Evolutionary conservation across 2,329 filamentous ascomycete genomes (phyloP).

Genomic region (Penicillium sp.): DNA sequence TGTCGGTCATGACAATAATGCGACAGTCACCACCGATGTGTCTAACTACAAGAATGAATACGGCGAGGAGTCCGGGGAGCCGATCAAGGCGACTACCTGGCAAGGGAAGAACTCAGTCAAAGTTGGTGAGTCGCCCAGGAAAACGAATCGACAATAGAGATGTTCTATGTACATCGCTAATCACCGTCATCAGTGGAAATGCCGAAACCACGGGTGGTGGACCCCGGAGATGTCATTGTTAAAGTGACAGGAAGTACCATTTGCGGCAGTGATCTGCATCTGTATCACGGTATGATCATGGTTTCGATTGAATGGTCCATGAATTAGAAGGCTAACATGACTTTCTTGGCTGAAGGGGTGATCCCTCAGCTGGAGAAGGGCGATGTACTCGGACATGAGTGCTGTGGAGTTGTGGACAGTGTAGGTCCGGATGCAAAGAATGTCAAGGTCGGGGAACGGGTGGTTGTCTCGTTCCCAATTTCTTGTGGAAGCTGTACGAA

Average conservation of each 20-base stretch:
- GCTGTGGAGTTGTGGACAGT: constrained; percentile 51
- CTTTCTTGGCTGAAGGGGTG: constrained; percentile 29
- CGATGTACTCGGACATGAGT: constrained; percentile 63
- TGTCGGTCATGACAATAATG: constrained; percentile 64
- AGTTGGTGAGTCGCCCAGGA: constrained; percentile 47
- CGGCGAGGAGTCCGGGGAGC: constrained; percentile 53
- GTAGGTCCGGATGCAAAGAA: constrained; percentile 55
- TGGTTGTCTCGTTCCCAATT: constrained; percentile 85
- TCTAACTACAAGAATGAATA: constrained; percentile 59
- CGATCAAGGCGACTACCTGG: constrained; percentile 79
- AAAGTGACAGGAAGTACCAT: constrained; percentile 67
- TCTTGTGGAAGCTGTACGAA: constrained; percentile 65
- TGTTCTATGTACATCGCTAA: background rate
- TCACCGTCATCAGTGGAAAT: constrained; percentile 51
- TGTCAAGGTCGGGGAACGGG: constrained; percentile 60
- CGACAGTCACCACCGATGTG: constrained; percentile 65
- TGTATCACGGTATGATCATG: constrained; percentile 37
- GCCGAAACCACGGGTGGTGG: constrained; percentile 67
- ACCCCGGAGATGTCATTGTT: constrained; percentile 72
- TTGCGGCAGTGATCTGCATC: constrained; percentile 59
- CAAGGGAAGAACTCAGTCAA: constrained; percentile 75
- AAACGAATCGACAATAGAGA: background rate
- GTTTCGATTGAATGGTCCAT: no score
- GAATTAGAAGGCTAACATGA: background rate
- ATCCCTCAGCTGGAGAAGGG: constrained; percentile 60